Evolutionary conservation across 2,329 filamentous ascomycete genomes (phyloP).

Genomic region (Phialophora expanda): DNA sequence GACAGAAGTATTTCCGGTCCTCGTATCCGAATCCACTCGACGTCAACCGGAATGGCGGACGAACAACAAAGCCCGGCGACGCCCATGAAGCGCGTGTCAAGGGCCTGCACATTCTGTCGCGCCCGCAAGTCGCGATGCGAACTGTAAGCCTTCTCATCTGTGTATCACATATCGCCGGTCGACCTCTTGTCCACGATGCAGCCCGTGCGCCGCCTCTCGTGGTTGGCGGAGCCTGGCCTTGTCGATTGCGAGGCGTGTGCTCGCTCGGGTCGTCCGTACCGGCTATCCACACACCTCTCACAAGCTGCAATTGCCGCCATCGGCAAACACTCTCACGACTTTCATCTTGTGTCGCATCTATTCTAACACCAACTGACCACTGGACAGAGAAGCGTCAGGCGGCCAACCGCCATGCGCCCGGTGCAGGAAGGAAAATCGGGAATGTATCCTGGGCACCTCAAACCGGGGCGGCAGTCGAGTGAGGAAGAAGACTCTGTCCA

Average conservation of each 20-base stretch:
- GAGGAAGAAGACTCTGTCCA: constrained; percentile 55
- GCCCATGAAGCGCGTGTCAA: constrained; percentile 53
- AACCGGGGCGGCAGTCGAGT: constrained; percentile 65
- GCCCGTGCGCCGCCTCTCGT: background rate
- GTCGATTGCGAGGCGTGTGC: background rate
- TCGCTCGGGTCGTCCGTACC: background rate
- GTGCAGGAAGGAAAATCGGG: constrained; percentile 62
- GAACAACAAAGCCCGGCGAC: constrained; percentile 30
- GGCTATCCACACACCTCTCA: constrained; percentile 26
- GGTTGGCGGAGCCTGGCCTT: background rate
- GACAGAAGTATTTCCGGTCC: constrained; percentile 1
- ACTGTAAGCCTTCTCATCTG: constrained; percentile 49
- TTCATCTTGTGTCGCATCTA: constrained; percentile 6
- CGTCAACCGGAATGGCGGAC: constrained; percentile 13
- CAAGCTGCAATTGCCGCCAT: constrained; percentile 30
- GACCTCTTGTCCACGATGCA: background rate
- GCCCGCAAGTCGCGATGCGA: constrained; percentile 59
- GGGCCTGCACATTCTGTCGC: constrained; percentile 56
- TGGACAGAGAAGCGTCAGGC: constrained; percentile 53
- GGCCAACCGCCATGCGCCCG: constrained; percentile 60
- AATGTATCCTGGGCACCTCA: constrained; percentile 64
- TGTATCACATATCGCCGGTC: background rate
- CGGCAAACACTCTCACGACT: constrained; percentile 14
- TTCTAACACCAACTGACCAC: constrained; percentile 18
- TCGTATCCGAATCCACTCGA: constrained; percentile 7